phyloP scores from a whole-genome alignment of 805 yeast genomes.

The Hanseniaspora osmophila region DNA sequence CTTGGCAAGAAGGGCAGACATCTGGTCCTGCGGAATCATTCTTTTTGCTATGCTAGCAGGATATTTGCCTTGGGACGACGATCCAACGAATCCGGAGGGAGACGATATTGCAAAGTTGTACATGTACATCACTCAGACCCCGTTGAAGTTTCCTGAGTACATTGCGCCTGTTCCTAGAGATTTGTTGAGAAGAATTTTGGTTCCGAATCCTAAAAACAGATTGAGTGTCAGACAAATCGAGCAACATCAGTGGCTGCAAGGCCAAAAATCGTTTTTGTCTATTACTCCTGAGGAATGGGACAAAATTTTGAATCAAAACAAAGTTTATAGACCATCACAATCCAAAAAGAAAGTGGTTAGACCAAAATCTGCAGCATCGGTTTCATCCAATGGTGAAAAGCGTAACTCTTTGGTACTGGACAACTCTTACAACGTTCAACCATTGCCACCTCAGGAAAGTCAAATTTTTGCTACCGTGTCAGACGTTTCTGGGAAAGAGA shows the following conservation, averaged over 20 bases:
- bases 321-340: constrained; percentile 17
- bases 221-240: constrained; percentile 54
- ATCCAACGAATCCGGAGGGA: constrained; percentile 91
- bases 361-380: constrained; percentile 25
- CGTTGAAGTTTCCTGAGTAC: constrained; percentile 90
- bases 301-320: constrained; percentile 23
- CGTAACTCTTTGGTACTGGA: constrained; percentile 24
- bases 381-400: constrained; percentile 28
- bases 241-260: constrained; percentile 78
- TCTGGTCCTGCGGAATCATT: constrained; percentile 95
- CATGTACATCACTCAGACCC: constrained; percentile 80
- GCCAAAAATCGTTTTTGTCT: constrained; percentile 67
- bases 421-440: constrained; percentile 29
- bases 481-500: neutral
- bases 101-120: constrained; percentile 83
- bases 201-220: constrained; percentile 72
- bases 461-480: constrained; percentile 43
- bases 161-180: constrained; percentile 85
- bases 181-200: constrained; percentile 67
- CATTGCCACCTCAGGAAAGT: constrained; percentile 58
- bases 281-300: constrained; percentile 91
- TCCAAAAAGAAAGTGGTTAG: constrained; percentile 10
- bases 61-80: constrained; percentile 93
- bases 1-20: constrained; percentile 85
- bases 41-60: constrained; percentile 95